Conservation (phyloP, 2,329 filamentous ascomycete species). For the Pseudogymnoascus sp. region DNA sequence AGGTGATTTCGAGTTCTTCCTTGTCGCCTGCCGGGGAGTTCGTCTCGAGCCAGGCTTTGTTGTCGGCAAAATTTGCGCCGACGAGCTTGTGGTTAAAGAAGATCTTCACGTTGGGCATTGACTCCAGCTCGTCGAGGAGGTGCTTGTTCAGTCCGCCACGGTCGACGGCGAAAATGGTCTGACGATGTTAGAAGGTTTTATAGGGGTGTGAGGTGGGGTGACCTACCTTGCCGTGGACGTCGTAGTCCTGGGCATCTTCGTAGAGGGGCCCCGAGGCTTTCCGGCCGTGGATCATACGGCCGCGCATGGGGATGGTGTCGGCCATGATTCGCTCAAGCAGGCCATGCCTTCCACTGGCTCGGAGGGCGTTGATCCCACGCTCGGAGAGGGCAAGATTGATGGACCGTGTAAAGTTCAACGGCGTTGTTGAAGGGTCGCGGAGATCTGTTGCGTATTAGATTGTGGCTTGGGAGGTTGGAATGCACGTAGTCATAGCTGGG, state of each 20-base stretch:
- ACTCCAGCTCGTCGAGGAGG: conserved; percentile 75
- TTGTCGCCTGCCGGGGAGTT: conserved; percentile 28
- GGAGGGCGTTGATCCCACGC: conserved; percentile 83
- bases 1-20: conserved; percentile 71
- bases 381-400: conserved; percentile 96
- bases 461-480: background rate
- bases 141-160: conserved; percentile 74
- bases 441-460: conserved; percentile 55
- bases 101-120: conserved; percentile 80
- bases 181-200: conserved; percentile 5
- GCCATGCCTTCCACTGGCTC: conserved; percentile 55
- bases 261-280: conserved; percentile 58
- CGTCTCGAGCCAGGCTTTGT: conserved; percentile 80
- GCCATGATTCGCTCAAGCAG: conserved; percentile 68
- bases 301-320: conserved; percentile 85
- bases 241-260: conserved; percentile 80
- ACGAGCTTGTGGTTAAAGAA: conserved; percentile 92
- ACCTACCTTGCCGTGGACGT: conserved; percentile 74
- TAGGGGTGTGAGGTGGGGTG: background rate
- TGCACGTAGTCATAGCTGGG: background rate
- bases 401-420: conserved; percentile 95
- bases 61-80: conserved; percentile 72
- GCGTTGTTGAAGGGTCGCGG: conserved; percentile 71
- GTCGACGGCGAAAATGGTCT: conserved; percentile 84
- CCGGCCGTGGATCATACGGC: conserved; percentile 88